These are phyloP conservation scores for Apiotrichum veenhuisii DNA, from an alignment of 1,284 basidiomycete species.

Conservation along the genomic window DNA sequence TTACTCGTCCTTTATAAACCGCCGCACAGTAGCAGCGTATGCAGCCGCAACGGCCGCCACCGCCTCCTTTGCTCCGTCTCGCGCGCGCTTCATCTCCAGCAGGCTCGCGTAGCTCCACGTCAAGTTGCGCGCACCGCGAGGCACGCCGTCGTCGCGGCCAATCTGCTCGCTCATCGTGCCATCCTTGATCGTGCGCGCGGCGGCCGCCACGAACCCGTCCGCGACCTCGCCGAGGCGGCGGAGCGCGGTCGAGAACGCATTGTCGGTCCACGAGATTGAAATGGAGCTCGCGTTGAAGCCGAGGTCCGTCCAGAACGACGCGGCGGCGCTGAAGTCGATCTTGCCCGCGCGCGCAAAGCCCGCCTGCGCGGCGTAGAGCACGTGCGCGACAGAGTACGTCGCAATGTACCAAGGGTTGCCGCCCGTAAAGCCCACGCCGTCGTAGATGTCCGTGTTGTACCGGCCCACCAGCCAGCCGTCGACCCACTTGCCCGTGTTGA, in stretches of 20 bases:
- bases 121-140: conserved; percentile 45
- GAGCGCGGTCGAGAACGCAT: conserved; percentile 26
- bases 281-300: neutral
- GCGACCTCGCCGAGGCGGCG: conserved; percentile 30
- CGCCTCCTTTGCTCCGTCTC: conserved; percentile 11
- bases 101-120: conserved; percentile 51
- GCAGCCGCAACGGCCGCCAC: neutral
- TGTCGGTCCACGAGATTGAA: neutral
- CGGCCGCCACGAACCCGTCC: conserved; percentile 38
- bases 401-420: conserved; percentile 53
- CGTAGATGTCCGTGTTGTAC: conserved; percentile 53
- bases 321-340: conserved; percentile 21
- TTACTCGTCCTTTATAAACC: too few species aligned
- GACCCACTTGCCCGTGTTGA: conserved; percentile 44
- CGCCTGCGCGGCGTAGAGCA: conserved; percentile 39
- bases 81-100: conserved; percentile 30
- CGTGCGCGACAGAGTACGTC: conserved; percentile 49
- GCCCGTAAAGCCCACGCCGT: conserved; percentile 43
- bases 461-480: conserved; percentile 50
- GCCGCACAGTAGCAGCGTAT: too few species aligned
- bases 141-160: conserved; percentile 9
- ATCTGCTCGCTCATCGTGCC: conserved; percentile 52
- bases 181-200: neutral
- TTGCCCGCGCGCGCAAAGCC: conserved; percentile 13
- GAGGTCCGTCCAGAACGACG: conserved; percentile 44